Conservation (phyloP, 139 green algal genomes). For the Chlorella ohadii region DNA sequence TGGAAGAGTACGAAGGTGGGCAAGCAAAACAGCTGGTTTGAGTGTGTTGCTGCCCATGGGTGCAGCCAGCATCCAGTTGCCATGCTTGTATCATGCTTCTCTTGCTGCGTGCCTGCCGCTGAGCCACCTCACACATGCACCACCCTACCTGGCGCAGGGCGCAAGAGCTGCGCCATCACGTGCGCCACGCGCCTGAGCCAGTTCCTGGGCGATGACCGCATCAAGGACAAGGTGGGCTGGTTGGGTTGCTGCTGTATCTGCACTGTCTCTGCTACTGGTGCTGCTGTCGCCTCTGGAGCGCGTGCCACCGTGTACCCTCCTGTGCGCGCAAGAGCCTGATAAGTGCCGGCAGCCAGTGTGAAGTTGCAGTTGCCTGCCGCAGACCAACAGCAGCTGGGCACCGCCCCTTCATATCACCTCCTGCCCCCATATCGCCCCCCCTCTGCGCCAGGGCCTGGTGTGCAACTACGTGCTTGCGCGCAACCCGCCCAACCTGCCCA, state of each 20-base stretch:
- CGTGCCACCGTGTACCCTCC: too few species aligned
- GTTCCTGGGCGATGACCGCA: constrained; percentile 93
- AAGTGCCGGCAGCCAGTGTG: too few species aligned
- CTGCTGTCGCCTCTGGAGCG: too few species aligned
- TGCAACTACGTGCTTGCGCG: constrained; percentile 71
- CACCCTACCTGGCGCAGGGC: constrained; percentile 45
- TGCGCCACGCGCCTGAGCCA: constrained; percentile 85
- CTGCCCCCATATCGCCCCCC: neutral
- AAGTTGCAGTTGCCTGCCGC: too few species aligned
- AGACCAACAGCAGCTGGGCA: neutral
- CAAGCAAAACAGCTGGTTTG: too few species aligned
- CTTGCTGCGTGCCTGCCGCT: neutral
- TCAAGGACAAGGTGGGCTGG: constrained; percentile 91
- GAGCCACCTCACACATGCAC: neutral
- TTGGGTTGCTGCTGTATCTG: too few species aligned
- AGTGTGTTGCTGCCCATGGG: too few species aligned
- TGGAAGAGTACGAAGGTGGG: constrained; percentile 94
- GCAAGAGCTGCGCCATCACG: constrained; percentile 93
- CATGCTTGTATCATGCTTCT: too few species aligned
- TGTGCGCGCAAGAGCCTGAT: too few species aligned
- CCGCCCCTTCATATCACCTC: neutral
- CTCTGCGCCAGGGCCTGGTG: constrained; percentile 54
- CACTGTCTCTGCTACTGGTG: too few species aligned
- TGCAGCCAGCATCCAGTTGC: too few species aligned
- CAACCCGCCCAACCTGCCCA: constrained; percentile 65